Percentiles rank a stretch among this genome's conserved stretches.
phyloP scores from a whole-genome alignment of 345 rosid species.

The Dovyalis caffra region DNA sequence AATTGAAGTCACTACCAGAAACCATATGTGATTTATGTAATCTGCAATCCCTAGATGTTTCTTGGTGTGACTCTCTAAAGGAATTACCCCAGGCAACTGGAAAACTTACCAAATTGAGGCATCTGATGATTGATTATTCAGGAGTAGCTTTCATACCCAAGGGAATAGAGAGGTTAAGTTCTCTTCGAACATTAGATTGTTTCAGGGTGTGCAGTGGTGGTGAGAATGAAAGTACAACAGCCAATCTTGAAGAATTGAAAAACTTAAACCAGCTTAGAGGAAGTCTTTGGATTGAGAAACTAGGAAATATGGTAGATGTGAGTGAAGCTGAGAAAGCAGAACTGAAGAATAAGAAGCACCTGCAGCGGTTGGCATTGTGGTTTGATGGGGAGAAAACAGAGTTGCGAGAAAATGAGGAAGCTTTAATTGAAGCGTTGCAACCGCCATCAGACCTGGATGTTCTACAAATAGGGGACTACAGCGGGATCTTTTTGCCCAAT shows the following conservation, averaged over 20 bases:
- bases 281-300: no score
- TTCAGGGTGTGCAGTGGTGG: background rate
- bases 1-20: conserved; percentile 7
- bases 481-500: background rate
- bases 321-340: no score
- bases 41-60: background rate
- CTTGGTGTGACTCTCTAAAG: background rate
- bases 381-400: no score
- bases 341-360: no score
- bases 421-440: no score
- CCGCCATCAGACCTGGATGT: background rate
- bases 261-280: no score
- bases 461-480: accelerated
- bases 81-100: no score
- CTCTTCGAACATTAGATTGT: background rate
- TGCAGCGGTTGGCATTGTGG: no score
- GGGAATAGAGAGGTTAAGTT: conserved; percentile 11
- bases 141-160: background rate
- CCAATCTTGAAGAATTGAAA: no score
- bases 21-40: conserved; percentile 9
- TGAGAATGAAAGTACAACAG: no score
- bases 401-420: no score
- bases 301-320: no score
- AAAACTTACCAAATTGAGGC: conserved; percentile 8
- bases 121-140: background rate